Evolutionary conservation across 1,284 basidiomycete species (phyloP), one percentile per base, ranked within the genome.

Genomic region (Ganoderma multipileum): DNA sequence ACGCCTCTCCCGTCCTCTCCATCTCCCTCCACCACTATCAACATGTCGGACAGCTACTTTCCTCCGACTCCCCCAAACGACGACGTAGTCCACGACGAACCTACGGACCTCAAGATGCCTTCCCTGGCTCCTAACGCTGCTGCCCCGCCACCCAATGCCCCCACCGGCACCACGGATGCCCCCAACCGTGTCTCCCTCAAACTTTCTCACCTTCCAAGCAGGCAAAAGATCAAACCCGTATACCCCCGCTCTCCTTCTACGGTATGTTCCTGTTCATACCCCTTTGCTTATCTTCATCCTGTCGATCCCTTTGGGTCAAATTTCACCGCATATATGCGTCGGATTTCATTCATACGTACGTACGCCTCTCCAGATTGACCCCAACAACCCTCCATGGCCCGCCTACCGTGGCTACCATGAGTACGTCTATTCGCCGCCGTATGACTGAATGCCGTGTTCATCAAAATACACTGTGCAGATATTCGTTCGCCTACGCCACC

Each of bases 361-460:
- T 42, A 60, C 61, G 7, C 50, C 20, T 33, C 26, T 26, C 4
- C 65, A 92, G 90, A 86, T 94, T 66, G 90, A 96, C 80, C 95
- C 95, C 50, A 95, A 98, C 83, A 96, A 98, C 84, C 97, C 97
- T 39, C 97, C 97, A 62, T 98, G 96, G 96, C 96, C 96, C 38
- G 96, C 94, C 0, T 96, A 90, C 83, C 91, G 96, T 71, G 96
- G 96, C 11, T 98, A 98, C 82, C 96, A 98, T 65, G 78, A 77
- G 71, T 76, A 30, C 52, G 75, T 72, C 8, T 12, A 26, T 38
- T 8, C 58, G 23, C 18, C 12, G 28, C 16, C 7, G n/a, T 26
- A 41, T 6, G 42, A 39, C 2, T n/a, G 57, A 39, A 28, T 14
- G 38, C 7, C 38, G 36, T 23, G 18, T 47, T 60, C 60, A 59